Evolutionary conservation across 2,329 filamentous ascomycete species (phyloP), one percentile per base, ranked within the genome.

Genomic region (Neocucurbitaria cava): DNA sequence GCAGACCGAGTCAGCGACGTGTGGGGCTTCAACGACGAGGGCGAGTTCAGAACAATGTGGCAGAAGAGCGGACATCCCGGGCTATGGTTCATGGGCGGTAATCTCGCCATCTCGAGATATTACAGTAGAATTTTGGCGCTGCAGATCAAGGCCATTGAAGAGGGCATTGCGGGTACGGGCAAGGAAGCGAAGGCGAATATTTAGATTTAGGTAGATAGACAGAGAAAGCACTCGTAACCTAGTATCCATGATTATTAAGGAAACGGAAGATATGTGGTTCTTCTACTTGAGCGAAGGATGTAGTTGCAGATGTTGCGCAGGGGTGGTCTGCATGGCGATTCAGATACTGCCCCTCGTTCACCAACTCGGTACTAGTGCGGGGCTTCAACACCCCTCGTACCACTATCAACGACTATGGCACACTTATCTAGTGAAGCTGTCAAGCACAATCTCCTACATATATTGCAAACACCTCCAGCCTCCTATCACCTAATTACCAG

Each of bases 61-160:
- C 74, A 72, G 58, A 64, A 56, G 47, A 64, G 59, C 46, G 68
- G 69, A 7, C 64, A 77, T 56, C 75, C 71, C 0, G 69, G 74
- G 3, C 62, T 82, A 6, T 82, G 77, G 73, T 81, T 79, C 54
- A 73, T 75, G 51, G 80, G 79, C 4, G 80, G 79, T 0, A 77
- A 78, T 47, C 65, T 78, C 9, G 72, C 73, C 1, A 66, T 78
- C 40, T 70, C 71, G 3, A 70, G 81, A 39, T 95, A 76, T 54
- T 78, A 73, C 52, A 79, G 78, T 11, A 69, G 77, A 24, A 74
- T 80, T 28, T 43, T 82, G 33, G 79, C 80, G 7, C 51, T 83
- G 68, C 78, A 81, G 61, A 77, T 83, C 36, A 78, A 79, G 63
- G 77, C 72, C 13, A 48, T 76, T 59, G 73, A 71, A 49, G 69